A percentile compares a stretch with the other conserved stretches of the same genome.
Evolutionary conservation across 108 stramenopile species (phyloP).

Genomic region (Fistulifera solaris): DNA sequence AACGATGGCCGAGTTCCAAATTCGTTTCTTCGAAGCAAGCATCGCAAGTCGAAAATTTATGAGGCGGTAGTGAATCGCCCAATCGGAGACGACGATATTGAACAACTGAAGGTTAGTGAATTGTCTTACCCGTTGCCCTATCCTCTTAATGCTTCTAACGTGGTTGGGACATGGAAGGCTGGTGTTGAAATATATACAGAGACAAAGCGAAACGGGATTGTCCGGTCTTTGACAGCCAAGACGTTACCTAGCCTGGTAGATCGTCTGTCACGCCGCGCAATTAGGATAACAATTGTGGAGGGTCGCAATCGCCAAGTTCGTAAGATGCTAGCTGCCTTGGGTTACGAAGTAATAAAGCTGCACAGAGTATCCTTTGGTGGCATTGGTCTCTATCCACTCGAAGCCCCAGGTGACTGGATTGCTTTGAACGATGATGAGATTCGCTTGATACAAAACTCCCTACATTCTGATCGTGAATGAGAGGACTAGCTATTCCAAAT

Average conservation of each 20-base stretch:
- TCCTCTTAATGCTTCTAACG: too few relatives aligned
- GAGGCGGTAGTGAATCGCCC: constrained; percentile 38
- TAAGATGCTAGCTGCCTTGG: constrained; percentile 68
- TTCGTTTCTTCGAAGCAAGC: constrained; percentile 35
- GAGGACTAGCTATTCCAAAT: too few relatives aligned
- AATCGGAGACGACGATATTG: constrained; percentile 25
- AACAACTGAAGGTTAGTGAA: constrained; percentile 7
- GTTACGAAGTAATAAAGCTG: constrained; percentile 43
- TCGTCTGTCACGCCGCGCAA: constrained; percentile 11
- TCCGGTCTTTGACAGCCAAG: constrained; percentile 44
- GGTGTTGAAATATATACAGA: constrained; percentile 56
- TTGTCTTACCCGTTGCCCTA: too few relatives aligned
- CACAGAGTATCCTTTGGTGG: constrained; percentile 46
- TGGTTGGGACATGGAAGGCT: constrained; percentile 5
- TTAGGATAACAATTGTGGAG: constrained; percentile 60
- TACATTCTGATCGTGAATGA: too few relatives aligned
- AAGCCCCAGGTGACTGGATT: constrained; percentile 54
- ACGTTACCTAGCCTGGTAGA: constrained; percentile 41
- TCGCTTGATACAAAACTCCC: constrained; percentile 4
- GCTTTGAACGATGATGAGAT: constrained; percentile 36
- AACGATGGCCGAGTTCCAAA: constrained; percentile 74
- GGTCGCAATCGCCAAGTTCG: constrained; percentile 81
- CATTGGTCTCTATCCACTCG: constrained; percentile 24
- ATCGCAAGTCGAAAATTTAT: constrained; percentile 56
- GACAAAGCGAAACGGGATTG: constrained; percentile 40